Percentiles rank a stretch among this genome's conserved stretches.
Evolutionary conservation across 225 moss, liverwort and hornwort species (phyloP).

Genomic region (Pseudisothecium myosuroides): DNA sequence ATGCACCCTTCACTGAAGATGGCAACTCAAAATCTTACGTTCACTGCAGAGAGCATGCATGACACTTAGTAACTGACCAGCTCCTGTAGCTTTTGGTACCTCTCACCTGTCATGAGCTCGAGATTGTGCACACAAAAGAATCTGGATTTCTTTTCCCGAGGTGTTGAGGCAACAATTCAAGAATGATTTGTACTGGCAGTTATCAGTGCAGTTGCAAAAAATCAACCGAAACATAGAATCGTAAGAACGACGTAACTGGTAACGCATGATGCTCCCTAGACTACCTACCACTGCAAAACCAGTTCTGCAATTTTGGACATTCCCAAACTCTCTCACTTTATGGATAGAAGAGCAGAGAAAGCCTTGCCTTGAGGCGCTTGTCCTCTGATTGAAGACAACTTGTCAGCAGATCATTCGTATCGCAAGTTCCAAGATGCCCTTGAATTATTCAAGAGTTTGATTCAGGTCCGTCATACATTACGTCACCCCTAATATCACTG

Average conservation of each 20-base stretch:
- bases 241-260: neutral
- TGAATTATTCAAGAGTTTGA: neutral
- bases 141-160: neutral
- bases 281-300: neutral
- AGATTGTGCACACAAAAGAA: neutral
- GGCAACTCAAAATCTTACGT: neutral
- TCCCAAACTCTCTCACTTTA: neutral
- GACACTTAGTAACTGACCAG: neutral
- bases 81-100: neutral
- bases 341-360: neutral
- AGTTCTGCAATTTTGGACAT: neutral
- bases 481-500: neutral
- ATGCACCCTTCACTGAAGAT: neutral
- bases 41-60: neutral
- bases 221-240: neutral
- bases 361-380: neutral
- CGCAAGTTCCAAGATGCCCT: neutral
- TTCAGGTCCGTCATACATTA: neutral
- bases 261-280: neutral
- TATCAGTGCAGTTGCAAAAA: neutral
- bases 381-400: neutral
- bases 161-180: neutral
- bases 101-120: neutral
- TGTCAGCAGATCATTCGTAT: neutral
- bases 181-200: neutral